Conservation (phyloP, 306 rosid species). For the Cucurbita moschata region DNA sequence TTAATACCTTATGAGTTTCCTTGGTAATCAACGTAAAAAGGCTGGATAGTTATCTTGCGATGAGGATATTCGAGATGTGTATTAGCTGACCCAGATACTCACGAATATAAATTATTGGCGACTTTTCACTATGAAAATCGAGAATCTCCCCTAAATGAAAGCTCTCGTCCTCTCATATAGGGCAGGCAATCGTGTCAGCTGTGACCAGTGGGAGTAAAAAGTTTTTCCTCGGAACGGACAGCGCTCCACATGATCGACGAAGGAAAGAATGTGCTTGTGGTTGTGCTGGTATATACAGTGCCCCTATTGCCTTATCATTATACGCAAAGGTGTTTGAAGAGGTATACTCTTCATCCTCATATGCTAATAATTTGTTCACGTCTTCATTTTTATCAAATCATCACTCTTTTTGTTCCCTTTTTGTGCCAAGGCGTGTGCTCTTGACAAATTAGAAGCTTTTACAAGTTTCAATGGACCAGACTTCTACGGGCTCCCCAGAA, state of each 20-base stretch:
- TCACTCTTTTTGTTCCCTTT: background rate
- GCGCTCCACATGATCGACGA: conserved; percentile 83
- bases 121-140: background rate
- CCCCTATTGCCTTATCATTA: conserved; percentile 68
- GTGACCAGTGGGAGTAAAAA: conserved; percentile 68
- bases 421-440: conserved; percentile 58
- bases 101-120: no score
- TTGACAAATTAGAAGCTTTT: conserved; percentile 81
- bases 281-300: conserved; percentile 80
- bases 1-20: background rate
- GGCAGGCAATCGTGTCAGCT: conserved; percentile 68
- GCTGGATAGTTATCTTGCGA: background rate
- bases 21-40: background rate
- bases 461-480: conserved; percentile 96
- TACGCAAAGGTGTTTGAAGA: conserved; percentile 90
- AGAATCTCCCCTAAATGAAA: background rate
- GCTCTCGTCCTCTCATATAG: conserved; percentile 20
- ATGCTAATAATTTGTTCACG: background rate
- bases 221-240: conserved; percentile 88
- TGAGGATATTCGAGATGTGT: background rate
- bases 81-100: background rate
- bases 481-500: conserved; percentile 84
- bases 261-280: conserved; percentile 72
- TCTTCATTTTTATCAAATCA: background rate
- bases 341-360: conserved; percentile 22